Base-by-base conservation (phyloP, 2,329 filamentous ascomycete species). In the Graphium sp. region DNA sequence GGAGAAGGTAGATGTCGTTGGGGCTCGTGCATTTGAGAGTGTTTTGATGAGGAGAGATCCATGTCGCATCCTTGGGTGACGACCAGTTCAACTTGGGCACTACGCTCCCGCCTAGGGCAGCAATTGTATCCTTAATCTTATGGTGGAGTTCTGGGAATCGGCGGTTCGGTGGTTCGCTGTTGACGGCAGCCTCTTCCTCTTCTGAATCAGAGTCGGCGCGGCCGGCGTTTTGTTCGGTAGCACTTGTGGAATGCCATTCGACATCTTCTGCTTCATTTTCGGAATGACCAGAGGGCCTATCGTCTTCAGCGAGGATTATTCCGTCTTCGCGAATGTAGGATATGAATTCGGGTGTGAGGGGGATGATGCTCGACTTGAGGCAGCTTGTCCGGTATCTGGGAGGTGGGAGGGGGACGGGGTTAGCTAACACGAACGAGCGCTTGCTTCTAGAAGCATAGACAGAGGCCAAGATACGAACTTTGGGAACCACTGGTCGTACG, bases 11-110 rank as follows among this genome's bases (percentile, higher is more conserved):
- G 24, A 98, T 71, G 44, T 98, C 89, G 47, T 89, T 91, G 3
- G 89, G 72, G 1, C 72, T 74, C 4, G 73, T 74, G 52, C 89
- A 98, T 50, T 92, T 83, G 55, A 94, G 78, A 26, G 81, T 91
- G 51, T 98, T 98, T 42, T 74, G 52, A 63, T 87, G 48, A 54
- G 53, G 74, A 53, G 66, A 72, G 50, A 98, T 94, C 78, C 84
- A 94, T 14, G 80, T 82, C 7, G 89, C 89, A 47, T 98, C 89
- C 50, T 94, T 93, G 4, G 89, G 89, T 4, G 84, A 76, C 5
- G 85, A 94, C 89, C 89, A 98, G 56, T 95, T 95, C 26, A 98
- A 59, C 52, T 98, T 98, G 1, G 89, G 89, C 2, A 79, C 75
- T 7, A 93, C 85, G 34, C 75, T 72, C 34, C 87, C 87, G 11